phyloP scores from a whole-genome alignment of 2,329 filamentous ascomycete species.

The Tolypocladium inflatum region DNA sequence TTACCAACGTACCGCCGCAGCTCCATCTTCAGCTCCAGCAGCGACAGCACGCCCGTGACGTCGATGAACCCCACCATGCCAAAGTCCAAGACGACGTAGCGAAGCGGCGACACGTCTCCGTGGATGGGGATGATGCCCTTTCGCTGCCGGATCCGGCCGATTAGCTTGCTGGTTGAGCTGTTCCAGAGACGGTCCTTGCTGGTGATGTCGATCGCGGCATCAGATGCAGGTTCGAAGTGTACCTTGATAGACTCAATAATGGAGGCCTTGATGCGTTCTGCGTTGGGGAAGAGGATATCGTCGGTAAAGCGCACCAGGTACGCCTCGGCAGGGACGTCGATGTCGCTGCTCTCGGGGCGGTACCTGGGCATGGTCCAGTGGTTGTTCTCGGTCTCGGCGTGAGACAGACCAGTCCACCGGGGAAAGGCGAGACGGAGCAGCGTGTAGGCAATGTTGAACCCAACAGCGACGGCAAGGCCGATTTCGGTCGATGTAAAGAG shows the following conservation, averaged over 20 bases:
- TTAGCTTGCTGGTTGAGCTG: conserved; percentile 37
- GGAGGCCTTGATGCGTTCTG: conserved; percentile 38
- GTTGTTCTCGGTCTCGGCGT: conserved; percentile 18
- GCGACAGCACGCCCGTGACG: conserved; percentile 38
- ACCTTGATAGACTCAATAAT: conserved; percentile 40
- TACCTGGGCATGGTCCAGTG: conserved; percentile 14
- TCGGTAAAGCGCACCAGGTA: conserved; percentile 48
- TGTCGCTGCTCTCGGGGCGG: conserved; percentile 7
- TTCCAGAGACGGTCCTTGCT: conserved; percentile 41
- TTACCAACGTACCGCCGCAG: conserved; percentile 38
- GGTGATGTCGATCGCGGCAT: conserved; percentile 27
- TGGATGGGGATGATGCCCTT: conserved; percentile 22
- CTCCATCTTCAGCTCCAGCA: conserved; percentile 38
- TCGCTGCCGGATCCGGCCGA: conserved; percentile 32
- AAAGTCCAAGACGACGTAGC: conserved; percentile 43
- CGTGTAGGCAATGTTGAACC: conserved; percentile 54
- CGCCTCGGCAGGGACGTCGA: conserved; percentile 33
- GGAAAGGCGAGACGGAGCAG: conserved; percentile 50
- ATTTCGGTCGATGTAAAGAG: conserved; percentile 51
- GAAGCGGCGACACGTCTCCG: conserved; percentile 28
- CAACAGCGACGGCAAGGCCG: conserved; percentile 49
- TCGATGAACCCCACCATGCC: conserved; percentile 42
- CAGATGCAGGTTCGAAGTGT: conserved; percentile 27
- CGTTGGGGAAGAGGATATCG: conserved; percentile 52
- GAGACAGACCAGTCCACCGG: conserved; percentile 21